A percentile compares a stretch with the other conserved stretches of the same genome.
phyloP scores from a whole-genome alignment of 768 basidiomycete genomes.

The Tylopilus subfusipes region DNA sequence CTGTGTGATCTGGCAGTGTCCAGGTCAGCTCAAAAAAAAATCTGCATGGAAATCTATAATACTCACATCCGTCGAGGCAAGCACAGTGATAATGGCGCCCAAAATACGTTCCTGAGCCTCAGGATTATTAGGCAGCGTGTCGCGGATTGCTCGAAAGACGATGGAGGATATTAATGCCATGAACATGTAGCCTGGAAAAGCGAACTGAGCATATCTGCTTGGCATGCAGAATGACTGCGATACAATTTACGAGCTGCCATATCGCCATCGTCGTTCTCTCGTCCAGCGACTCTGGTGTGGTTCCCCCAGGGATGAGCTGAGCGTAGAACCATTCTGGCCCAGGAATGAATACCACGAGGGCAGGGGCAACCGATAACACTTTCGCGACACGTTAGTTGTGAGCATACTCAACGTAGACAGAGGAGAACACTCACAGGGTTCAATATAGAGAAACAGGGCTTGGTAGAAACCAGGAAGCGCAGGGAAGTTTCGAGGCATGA shows the following conservation, averaged over 20 bases:
- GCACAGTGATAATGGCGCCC: slow-evolving; percentile 56
- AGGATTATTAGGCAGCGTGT: slow-evolving; percentile 53
- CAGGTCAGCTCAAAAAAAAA: slow-evolving; percentile 1
- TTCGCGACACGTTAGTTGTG: slow-evolving; percentile 15
- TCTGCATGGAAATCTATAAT: background rate
- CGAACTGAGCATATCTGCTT: background rate
- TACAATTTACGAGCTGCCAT: slow-evolving; percentile 68
- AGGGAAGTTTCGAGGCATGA: slow-evolving; percentile 38
- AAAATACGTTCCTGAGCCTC: slow-evolving; percentile 66
- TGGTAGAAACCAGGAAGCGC: slow-evolving; percentile 66
- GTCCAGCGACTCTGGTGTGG: slow-evolving; percentile 36
- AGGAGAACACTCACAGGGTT: slow-evolving; percentile 46
- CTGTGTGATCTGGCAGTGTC: slow-evolving; percentile 52
- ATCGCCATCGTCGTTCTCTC: slow-evolving; percentile 56
- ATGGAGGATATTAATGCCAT: slow-evolving; percentile 60
- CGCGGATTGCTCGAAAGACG: slow-evolving; percentile 64
- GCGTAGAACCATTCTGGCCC: slow-evolving; percentile 67
- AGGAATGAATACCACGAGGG: slow-evolving; percentile 44
- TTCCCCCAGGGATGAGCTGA: slow-evolving; percentile 51
- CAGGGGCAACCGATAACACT: slow-evolving; percentile 53
- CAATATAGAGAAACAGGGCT: slow-evolving; percentile 59
- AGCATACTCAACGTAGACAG: background rate
- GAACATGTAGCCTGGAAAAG: slow-evolving; percentile 53
- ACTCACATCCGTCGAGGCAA: slow-evolving; percentile 70
- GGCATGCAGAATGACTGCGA: slow-evolving; percentile 12